Conservation (phyloP, 495 filamentous ascomycete species). For the Aspergillus avenaceus region DNA sequence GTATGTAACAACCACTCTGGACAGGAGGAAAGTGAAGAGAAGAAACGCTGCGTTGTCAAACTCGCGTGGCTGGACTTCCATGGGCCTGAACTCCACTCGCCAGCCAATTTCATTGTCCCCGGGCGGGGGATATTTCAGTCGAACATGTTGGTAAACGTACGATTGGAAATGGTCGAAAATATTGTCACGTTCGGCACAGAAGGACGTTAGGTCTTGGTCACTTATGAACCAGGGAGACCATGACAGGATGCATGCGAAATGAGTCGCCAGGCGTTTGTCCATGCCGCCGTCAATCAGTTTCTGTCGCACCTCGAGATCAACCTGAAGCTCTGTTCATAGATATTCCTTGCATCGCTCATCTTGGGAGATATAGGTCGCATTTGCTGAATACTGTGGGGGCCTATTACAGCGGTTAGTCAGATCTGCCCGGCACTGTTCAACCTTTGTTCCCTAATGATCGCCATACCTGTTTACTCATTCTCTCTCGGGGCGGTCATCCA, state of each 20-base stretch:
- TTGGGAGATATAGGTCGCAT: constrained; percentile 85
- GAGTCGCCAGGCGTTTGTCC: constrained; percentile 82
- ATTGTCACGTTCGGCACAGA: constrained; percentile 71
- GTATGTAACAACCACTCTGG: constrained; percentile 75
- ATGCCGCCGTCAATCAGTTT: constrained; percentile 79
- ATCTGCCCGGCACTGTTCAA: constrained; percentile 66
- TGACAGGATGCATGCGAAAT: constrained; percentile 90
- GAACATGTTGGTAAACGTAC: constrained; percentile 93
- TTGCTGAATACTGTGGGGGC: constrained; percentile 67
- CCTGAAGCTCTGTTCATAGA: constrained; percentile 53
- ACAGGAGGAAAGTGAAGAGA: constrained; percentile 84
- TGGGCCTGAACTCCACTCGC: constrained; percentile 87
- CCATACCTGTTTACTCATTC: constrained; percentile 54
- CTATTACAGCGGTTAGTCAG: constrained; percentile 40
- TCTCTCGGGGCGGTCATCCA: constrained; percentile 81
- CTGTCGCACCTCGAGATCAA: constrained; percentile 68
- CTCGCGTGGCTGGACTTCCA: constrained; percentile 93
- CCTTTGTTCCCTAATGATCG: constrained; percentile 61
- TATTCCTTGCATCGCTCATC: constrained; percentile 75
- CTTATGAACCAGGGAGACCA: constrained; percentile 88
- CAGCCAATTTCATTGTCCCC: constrained; percentile 70
- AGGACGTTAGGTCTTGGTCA: constrained; percentile 68
- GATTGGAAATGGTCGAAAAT: constrained; percentile 89
- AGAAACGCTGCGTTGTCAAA: constrained; percentile 89
- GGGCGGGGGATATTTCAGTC: constrained; percentile 76